Base-by-base conservation (phyloP, 345 rosid species). In the Eucalyptus cloeziana region DNA sequence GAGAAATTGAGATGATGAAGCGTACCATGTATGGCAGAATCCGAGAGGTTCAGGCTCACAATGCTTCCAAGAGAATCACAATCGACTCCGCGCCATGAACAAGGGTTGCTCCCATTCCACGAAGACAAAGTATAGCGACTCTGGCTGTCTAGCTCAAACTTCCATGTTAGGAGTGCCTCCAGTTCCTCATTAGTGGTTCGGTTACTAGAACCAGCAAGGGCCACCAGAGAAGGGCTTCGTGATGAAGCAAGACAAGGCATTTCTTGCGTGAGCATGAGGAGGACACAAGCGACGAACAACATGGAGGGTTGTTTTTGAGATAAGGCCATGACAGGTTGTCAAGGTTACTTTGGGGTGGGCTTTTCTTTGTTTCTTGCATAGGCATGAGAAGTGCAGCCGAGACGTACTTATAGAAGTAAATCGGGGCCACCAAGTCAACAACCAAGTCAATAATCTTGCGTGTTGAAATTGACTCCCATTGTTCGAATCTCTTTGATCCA, bases 131-230 rank as follows among this genome's bases (percentile, higher is more conserved):
- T 12, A 25, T 19, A 21, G 8, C 67, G 85, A 87, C 76, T 69
- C 24, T 40, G 51, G 88, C 85, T 87, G 15, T 87, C 56, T 6
- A 91, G 90, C 37, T 89, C 87, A n/a, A 88, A 58, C 44, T 76
- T 87, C 93, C 93, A 92, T 49, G 49, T 92, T 50, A 90, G 49
- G 87, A 90, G 92, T n/a, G 90, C 88, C 17, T 92, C 88, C 71
- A 88, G 27, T 86, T 88, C 91, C 37, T 50, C 50, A 24, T 8
- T 14, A 6, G 45, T 7, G 8, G 13, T 37, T 19, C 22, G n/a
- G 62, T 21, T 31, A 47, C 15, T 16, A 4, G 13, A 21, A 50
- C 49, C 58, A 9, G 87, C 43, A 37, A 50, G 24, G 62, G 58
- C 52, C 24, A 15, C 14, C 3, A 1, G 87, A 86, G 51, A 5